A percentile compares a stretch with the other conserved stretches of the same genome.
Conservation (phyloP, 805 yeast species). For the Candida germanica region DNA sequence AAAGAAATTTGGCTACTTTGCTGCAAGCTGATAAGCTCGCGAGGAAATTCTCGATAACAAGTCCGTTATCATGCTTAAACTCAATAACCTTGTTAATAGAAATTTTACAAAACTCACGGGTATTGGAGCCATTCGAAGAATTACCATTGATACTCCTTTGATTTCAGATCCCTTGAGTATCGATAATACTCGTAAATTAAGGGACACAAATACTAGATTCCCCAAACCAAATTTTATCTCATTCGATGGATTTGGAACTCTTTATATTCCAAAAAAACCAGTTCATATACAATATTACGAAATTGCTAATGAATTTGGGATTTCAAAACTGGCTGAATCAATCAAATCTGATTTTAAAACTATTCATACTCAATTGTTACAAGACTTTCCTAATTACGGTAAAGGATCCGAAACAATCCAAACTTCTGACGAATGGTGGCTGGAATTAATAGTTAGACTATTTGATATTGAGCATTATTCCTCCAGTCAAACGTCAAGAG, state of each 20-base stretch:
- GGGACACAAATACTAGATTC: conserved; percentile 24
- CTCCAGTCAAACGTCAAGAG: conserved; percentile 20
- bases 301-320: conserved; percentile 46
- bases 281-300: conserved; percentile 52
- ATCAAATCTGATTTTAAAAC: conserved; percentile 24
- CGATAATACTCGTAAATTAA: conserved; percentile 20
- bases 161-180: conserved; percentile 24
- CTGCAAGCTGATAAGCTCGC: no score
- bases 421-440: conserved; percentile 55
- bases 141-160: no score
- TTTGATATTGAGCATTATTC: conserved; percentile 33
- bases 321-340: conserved; percentile 25
- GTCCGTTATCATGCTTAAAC: no score
- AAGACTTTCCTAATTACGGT: conserved; percentile 62
- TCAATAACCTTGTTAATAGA: no score
- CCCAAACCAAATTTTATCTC: conserved; percentile 51
- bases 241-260: conserved; percentile 67
- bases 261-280: conserved; percentile 55
- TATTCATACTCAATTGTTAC: conserved; percentile 34
- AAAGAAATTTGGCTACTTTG: no score
- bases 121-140: no score
- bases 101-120: no score
- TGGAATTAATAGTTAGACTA: conserved; percentile 40
- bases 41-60: no score
- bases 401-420: conserved; percentile 27